Percentiles rank a stretch among this genome's conserved stretches.
Evolutionary conservation across 345 rosid genomes (phyloP).

Genomic region (Rhodamnia rubescens): DNA sequence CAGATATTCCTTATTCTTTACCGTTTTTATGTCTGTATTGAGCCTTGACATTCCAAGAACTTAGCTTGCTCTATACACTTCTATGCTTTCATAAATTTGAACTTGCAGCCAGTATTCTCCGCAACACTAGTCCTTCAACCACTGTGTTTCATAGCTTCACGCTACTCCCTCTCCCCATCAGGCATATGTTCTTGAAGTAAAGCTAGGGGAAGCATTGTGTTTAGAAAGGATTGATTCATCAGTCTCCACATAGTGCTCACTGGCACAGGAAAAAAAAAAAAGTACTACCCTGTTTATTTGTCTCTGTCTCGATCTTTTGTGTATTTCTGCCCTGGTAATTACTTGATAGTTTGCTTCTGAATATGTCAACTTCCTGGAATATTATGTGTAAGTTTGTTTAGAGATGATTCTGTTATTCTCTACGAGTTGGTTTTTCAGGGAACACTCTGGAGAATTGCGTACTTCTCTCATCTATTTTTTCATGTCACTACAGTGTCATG

Average conservation of each 20-base stretch:
- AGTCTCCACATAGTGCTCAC: background rate
- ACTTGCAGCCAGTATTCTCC: background rate
- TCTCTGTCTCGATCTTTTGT: background rate
- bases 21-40: background rate
- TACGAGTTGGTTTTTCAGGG: background rate
- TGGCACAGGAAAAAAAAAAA: background rate
- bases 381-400: background rate
- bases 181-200: background rate
- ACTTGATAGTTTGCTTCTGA: background rate
- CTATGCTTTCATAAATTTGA: background rate
- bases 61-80: background rate
- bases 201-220: background rate
- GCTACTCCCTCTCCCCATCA: background rate
- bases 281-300: background rate
- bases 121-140: background rate
- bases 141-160: background rate
- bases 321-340: background rate
- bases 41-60: background rate
- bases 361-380: background rate
- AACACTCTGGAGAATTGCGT: background rate
- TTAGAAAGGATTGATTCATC: background rate
- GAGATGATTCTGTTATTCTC: background rate
- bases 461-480: background rate
- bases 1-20: background rate
- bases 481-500: background rate